A percentile compares a stretch with the other conserved stretches of the same genome.
Conservation (phyloP, 2,329 filamentous ascomycete species). For the Neonectria magnoliae region DNA sequence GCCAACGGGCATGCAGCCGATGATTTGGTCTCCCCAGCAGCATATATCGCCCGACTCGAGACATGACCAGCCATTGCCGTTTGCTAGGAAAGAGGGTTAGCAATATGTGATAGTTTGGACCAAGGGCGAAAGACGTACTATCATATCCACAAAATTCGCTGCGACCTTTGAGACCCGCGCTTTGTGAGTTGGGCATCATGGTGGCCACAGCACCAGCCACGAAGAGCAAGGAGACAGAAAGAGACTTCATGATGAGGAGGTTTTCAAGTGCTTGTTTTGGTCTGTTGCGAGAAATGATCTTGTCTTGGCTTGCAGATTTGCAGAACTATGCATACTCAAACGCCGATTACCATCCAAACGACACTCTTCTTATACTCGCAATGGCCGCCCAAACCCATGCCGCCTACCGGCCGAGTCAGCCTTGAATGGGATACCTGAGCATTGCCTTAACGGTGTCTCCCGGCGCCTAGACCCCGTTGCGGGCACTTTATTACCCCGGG, state of each 20-base stretch:
- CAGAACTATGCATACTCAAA: neutral
- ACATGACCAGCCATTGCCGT: slow-evolving; percentile 24
- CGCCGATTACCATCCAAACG: neutral
- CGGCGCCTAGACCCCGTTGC: neutral
- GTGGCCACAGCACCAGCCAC: slow-evolving; percentile 9
- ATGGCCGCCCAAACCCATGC: neutral
- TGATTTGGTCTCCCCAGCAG: slow-evolving; percentile 28
- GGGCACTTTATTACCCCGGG: neutral
- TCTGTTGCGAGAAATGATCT: neutral
- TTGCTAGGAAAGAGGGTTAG: slow-evolving; percentile 16
- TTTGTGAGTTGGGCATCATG: slow-evolving; percentile 10
- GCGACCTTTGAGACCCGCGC: slow-evolving; percentile 3
- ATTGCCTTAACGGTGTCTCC: neutral
- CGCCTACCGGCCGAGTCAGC: neutral
- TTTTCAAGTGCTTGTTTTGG: neutral
- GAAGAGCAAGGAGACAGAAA: slow-evolving; percentile 10
- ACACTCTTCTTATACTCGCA: neutral
- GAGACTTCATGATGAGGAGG: slow-evolving; percentile 6
- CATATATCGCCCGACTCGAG: slow-evolving; percentile 18
- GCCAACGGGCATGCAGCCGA: slow-evolving; percentile 32
- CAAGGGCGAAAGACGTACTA: slow-evolving; percentile 2
- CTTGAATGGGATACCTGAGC: neutral
- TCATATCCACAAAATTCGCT: slow-evolving; percentile 24
- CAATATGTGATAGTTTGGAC: neutral
- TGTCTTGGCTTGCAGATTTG: neutral